Percentiles rank a stretch among this genome's conserved stretches.
These are phyloP conservation scores for Vigna reflexopilosa DNA, from an alignment of 306 rosid genomes.

Conservation along the genomic window DNA sequence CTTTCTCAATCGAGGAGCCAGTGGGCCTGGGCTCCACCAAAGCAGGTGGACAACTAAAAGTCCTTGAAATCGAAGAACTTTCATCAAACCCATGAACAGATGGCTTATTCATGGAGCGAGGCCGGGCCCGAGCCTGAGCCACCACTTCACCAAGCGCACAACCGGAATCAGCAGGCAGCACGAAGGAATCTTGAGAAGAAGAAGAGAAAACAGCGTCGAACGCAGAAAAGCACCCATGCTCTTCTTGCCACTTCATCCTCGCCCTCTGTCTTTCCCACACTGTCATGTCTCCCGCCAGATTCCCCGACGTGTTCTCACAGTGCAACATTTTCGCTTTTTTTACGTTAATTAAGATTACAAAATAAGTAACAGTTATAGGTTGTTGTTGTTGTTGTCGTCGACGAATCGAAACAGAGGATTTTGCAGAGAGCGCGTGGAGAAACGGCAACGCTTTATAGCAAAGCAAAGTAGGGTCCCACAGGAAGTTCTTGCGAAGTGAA, in stretches of 20 bases:
- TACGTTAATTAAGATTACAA: neutral
- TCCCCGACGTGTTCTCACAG: conserved; percentile 49
- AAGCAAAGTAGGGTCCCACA: neutral
- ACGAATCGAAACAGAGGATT: conserved; percentile 1
- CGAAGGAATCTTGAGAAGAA: neutral
- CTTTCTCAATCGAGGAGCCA: conserved; percentile 47
- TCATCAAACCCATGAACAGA: conserved; percentile 41
- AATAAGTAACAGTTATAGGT: neutral
- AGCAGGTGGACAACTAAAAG: conserved; percentile 63
- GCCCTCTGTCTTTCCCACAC: conserved; percentile 57
- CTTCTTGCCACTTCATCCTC: conserved; percentile 53
- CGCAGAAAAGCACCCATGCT: conserved; percentile 45
- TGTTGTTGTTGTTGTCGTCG: neutral
- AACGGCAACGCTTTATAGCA: neutral
- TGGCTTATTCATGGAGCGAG: neutral
- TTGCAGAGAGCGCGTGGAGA: neutral
- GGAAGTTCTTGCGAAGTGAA: neutral
- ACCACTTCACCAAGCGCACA: conserved; percentile 43
- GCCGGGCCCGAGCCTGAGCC: neutral
- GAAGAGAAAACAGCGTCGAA: conserved; percentile 26
- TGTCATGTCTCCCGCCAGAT: conserved; percentile 50
- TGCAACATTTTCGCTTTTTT: conserved; percentile 49
- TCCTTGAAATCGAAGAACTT: conserved; percentile 56
- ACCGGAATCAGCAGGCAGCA: conserved; percentile 25
- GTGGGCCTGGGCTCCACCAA: conserved; percentile 40